Conservation (phyloP, 768 basidiomycete genomes). For the Trametes cingulata region DNA sequence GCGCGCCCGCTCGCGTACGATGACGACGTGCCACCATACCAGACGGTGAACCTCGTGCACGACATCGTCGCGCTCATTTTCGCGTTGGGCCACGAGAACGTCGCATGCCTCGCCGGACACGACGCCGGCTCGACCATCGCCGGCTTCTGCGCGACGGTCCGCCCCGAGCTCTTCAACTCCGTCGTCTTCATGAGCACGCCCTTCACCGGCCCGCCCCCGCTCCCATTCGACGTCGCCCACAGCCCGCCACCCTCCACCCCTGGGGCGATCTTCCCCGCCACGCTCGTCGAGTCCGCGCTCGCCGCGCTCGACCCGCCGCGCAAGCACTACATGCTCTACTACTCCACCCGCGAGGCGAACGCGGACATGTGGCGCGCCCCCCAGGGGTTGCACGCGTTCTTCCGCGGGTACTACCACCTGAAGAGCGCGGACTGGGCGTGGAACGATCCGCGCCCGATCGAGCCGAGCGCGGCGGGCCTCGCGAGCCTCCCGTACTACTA, state of each 20-base stretch:
- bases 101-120: conserved; percentile 56
- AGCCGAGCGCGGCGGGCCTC: conserved; percentile 7
- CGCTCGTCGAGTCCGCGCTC: conserved; percentile 30
- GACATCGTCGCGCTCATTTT: conserved; percentile 55
- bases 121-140: conserved; percentile 60
- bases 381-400: conserved; percentile 46
- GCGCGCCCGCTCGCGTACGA: conserved; percentile 38
- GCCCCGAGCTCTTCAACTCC: conserved; percentile 56
- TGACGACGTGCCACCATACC: conserved; percentile 52
- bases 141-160: conserved; percentile 51
- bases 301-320: conserved; percentile 48
- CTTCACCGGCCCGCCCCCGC: conserved; percentile 45
- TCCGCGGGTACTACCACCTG: conserved; percentile 57
- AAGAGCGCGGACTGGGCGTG: conserved; percentile 57
- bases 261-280: conserved; percentile 10
- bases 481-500: conserved; percentile 55
- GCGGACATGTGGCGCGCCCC: conserved; percentile 43
- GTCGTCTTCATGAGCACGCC: conserved; percentile 64
- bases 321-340: conserved; percentile 60
- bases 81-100: conserved; percentile 49
- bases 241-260: not conserved
- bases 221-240: conserved; percentile 25
- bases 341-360: conserved; percentile 47
- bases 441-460: conserved; percentile 40
- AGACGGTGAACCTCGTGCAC: conserved; percentile 49